These are phyloP conservation scores for Claviceps humidiphila DNA, from an alignment of 2,329 filamentous ascomycete species.

Conservation along the genomic window DNA sequence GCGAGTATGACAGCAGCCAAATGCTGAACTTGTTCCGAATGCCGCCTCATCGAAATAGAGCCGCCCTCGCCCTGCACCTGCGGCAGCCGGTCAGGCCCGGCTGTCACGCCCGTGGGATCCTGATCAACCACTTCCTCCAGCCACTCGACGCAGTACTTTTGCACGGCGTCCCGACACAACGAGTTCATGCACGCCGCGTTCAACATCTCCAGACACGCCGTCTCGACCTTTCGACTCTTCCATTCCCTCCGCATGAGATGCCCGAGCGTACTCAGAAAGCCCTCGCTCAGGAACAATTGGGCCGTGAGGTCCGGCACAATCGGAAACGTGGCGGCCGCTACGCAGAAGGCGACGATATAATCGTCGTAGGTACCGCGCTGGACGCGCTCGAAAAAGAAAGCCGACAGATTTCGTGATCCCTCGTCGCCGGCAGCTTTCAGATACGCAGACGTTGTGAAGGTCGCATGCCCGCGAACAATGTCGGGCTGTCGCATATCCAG, in stretches of 20 bases:
- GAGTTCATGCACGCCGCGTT: constrained; percentile 84
- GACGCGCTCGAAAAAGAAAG: constrained; percentile 62
- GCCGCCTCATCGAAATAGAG: constrained; percentile 45
- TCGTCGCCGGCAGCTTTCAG: constrained; percentile 62
- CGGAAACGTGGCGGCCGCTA: constrained; percentile 79
- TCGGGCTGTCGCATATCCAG: constrained; percentile 71
- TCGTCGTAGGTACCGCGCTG: constrained; percentile 71
- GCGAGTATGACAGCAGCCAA: constrained; percentile 63
- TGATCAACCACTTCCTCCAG: constrained; percentile 71
- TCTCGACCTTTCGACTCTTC: constrained; percentile 77
- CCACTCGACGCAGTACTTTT: constrained; percentile 77
- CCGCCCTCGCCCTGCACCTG: constrained; percentile 46
- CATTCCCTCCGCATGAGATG: constrained; percentile 66
- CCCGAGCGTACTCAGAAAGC: constrained; percentile 67
- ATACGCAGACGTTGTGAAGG: constrained; percentile 69
- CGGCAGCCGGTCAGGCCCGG: constrained; percentile 36
- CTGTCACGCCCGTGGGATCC: constrained; percentile 43
- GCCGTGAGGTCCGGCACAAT: constrained; percentile 64
- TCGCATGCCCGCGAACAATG: constrained; percentile 66
- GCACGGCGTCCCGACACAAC: constrained; percentile 68
- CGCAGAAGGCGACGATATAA: constrained; percentile 82
- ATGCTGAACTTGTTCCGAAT: constrained; percentile 49
- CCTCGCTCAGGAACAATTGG: constrained; percentile 73
- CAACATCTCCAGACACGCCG: constrained; percentile 75
- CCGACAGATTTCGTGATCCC: constrained; percentile 55